Evolutionary conservation across 306 rosid species (phyloP), one percentile per base, ranked within the genome.

Genomic region (Cucurbita ficifolia): DNA sequence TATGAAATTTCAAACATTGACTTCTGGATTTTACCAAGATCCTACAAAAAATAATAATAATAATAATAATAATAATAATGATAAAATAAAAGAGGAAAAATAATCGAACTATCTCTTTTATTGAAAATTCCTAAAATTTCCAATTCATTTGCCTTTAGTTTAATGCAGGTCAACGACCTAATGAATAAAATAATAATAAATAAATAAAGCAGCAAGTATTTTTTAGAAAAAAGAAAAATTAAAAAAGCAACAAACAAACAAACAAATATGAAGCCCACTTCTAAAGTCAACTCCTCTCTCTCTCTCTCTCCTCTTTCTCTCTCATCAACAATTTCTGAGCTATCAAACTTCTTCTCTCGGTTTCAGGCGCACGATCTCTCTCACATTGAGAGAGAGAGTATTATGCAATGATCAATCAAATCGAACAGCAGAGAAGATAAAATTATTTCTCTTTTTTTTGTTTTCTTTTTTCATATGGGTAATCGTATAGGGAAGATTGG

Each of bases 251-350:
- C 38, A 71, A 82, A 57, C 17, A 56, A 50, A 38, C 70, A 42
- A 61, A 29, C 33, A 29, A 29, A 29, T 29, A 29, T 29, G 33
- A 29, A 72, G 13, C 51, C 22, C 48, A 4, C 21, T 0, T 16
- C 5, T 7, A 29, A 75, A 75, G 95, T 89, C 95, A 91, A 88
- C 82, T 77, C 77, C 80, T 53, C 72, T 36, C 62, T 53, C 72
- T 36, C 62, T 50, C 35, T 65, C 61, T 45, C 67, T 70, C 80
- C 1, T n/a, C 24, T 18, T 11, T 29, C 51, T 76, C 14, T 77
- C 79, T 55, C 75, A 29, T 24, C 6, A 48, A 7, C 5, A 40
- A 19, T 45, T 43, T 59, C 17, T 21, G 46, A 54, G 51, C 50
- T 73, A 39, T 53, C 63, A 46, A 72, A 52, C 74, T 59, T 17